These are phyloP conservation scores for Oryza australiensis DNA, from an alignment of 176 grass and related monocot species.

Conservation along the genomic window DNA sequence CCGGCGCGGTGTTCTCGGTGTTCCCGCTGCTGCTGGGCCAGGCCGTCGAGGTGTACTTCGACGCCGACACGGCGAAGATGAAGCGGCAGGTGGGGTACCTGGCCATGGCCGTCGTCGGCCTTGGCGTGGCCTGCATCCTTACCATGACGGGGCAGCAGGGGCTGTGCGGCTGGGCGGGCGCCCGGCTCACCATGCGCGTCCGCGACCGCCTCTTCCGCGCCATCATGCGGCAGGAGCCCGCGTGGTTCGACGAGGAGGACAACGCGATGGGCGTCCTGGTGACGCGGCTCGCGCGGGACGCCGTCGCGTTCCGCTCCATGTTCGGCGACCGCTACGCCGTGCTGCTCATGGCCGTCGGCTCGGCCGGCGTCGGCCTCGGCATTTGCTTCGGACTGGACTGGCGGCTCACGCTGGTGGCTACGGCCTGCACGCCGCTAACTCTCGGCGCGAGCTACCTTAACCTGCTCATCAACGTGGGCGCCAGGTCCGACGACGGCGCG, in stretches of 20 bases:
- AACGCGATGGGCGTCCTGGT: slow-evolving; percentile 53
- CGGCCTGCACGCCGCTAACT: slow-evolving; percentile 42
- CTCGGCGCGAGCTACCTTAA: slow-evolving; percentile 55
- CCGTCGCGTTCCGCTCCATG: slow-evolving; percentile 53
- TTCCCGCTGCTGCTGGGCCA: slow-evolving; percentile 65
- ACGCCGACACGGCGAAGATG: slow-evolving; percentile 40
- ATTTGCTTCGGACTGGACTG: slow-evolving; percentile 58
- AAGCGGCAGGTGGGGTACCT: slow-evolving; percentile 51
- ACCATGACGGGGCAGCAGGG: slow-evolving; percentile 70
- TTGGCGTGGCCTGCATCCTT: slow-evolving; percentile 56
- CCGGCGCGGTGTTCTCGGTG: slow-evolving; percentile 61
- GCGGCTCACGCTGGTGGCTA: slow-evolving; percentile 54
- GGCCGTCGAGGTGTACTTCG: slow-evolving; percentile 62
- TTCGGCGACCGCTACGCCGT: slow-evolving; percentile 65
- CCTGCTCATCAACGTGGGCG: slow-evolving; percentile 51
- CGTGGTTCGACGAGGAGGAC: slow-evolving; percentile 64
- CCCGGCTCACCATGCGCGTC: slow-evolving; percentile 50
- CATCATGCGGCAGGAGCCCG: slow-evolving; percentile 56
- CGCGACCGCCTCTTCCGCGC: slow-evolving; percentile 51
- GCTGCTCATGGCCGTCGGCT: slow-evolving; percentile 60
- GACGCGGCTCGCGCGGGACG: slow-evolving; percentile 51
- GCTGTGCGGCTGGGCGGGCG: slow-evolving; percentile 58
- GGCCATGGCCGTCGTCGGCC: slow-evolving; percentile 41
- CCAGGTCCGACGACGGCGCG: slow-evolving; percentile 29
- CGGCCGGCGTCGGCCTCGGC: slow-evolving; percentile 52